A percentile compares a stretch with the other conserved stretches of the same genome.
phyloP scores from a whole-genome alignment of 176 grass and related monocot species.

The Calamus simplicifolius region DNA sequence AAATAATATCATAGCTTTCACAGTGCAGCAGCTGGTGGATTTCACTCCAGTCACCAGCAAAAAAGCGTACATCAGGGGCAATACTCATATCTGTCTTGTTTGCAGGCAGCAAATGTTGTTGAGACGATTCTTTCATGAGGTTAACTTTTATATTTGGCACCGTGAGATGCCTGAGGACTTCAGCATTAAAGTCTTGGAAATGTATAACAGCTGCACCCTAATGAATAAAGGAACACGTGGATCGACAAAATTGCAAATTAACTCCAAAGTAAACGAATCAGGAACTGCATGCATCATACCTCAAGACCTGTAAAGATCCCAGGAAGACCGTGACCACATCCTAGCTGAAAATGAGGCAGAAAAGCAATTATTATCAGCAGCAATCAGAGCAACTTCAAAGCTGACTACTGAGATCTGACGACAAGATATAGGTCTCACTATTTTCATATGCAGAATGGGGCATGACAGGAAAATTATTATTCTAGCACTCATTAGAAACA shows the following conservation, averaged over 20 bases:
- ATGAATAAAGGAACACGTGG: background rate
- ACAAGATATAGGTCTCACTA: too few species aligned
- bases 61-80: slow-evolving; percentile 46
- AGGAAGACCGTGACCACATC: slow-evolving; percentile 92
- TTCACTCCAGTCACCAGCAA: slow-evolving; percentile 92
- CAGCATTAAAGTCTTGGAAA: slow-evolving; percentile 97
- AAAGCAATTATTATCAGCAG: background rate
- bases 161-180: slow-evolving; percentile 78
- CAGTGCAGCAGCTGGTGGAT: slow-evolving; percentile 58
- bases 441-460: too few species aligned
- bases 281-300: slow-evolving; percentile 25
- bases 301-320: slow-evolving; percentile 64
- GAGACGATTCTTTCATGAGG: slow-evolving; percentile 35
- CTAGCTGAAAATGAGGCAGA: slow-evolving; percentile 50
- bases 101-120: background rate
- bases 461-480: too few species aligned
- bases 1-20: slow-evolving; percentile 74
- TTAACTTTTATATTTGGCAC: slow-evolving; percentile 87
- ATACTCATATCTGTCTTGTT: background rate
- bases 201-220: slow-evolving; percentile 76
- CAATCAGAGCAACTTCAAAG: too few species aligned
- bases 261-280: slow-evolving; percentile 11
- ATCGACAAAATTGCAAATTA: background rate
- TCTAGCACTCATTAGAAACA: too few species aligned
- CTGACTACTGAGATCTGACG: too few species aligned